Evolutionary conservation across 139 green algal species (phyloP).

Genomic region (Chlamydomonas incerta): DNA sequence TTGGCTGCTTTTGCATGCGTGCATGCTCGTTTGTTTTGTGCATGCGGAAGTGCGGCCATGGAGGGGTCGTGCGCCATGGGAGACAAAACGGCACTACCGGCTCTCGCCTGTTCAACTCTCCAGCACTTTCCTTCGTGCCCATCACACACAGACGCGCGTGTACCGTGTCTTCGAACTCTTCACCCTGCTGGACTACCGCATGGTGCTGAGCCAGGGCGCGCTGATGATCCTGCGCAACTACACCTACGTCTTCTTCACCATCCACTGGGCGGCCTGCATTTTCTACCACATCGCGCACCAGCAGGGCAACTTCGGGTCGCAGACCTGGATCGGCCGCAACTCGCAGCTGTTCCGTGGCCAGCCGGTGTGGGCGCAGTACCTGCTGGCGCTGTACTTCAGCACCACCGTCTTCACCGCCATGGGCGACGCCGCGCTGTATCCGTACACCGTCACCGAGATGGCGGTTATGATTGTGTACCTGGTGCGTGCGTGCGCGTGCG

Average conservation of each 20-base stretch:
- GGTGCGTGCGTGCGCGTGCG: background rate
- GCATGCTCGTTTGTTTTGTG: no score
- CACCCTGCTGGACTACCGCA: constrained; percentile 41
- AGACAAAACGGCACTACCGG: no score
- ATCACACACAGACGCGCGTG: constrained; percentile 23
- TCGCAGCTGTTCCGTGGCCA: background rate
- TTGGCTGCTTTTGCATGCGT: no score
- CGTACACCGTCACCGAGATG: background rate
- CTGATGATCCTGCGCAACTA: constrained; percentile 51
- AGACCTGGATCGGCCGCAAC: constrained; percentile 30
- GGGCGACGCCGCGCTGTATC: constrained; percentile 14
- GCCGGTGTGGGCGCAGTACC: constrained; percentile 29
- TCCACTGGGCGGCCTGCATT: constrained; percentile 30
- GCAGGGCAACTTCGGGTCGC: background rate
- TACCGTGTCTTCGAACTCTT: constrained; percentile 56
- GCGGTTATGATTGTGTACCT: constrained; percentile 20
- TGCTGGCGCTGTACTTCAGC: constrained; percentile 42
- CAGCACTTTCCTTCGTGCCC: background rate
- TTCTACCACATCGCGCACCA: constrained; percentile 15
- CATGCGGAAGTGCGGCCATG: no score
- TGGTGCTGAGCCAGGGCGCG: constrained; percentile 39
- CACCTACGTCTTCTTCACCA: constrained; percentile 45
- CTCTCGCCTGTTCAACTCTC: no score
- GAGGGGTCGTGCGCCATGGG: no score
- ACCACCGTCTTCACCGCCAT: constrained; percentile 42